Base-by-base conservation (phyloP, 164 flowering plant genomes). In the Macadamia tetraphylla region DNA sequence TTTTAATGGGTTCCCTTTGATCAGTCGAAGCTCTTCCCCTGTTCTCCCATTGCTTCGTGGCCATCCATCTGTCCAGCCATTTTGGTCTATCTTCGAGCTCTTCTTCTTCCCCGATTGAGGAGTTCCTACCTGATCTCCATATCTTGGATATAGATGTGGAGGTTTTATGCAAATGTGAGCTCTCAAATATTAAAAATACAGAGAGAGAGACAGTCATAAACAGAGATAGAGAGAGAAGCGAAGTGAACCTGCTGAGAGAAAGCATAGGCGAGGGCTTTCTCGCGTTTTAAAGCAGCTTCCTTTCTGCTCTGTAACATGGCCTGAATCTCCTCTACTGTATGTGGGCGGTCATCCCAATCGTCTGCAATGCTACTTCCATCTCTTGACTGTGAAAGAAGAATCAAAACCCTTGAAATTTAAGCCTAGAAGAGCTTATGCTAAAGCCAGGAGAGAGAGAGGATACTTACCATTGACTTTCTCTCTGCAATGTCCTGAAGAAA, bases 41-140 rank as follows among this genome's bases (percentile, higher is more conserved):
- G 75, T 7, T 74, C 12, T 86, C 97, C 90, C 89, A 87, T 75
- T 82, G 83, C 71, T 84, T 86, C 14, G 89, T 57, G n/a, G 87
- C 82, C 87, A 83, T 85, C 94, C 89, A 86, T 6, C 86, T 76
- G n/a, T 89, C 89, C 0, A 85, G 80, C 90, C 93, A 84, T 74
- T 82, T 87, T 3, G 86, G 81, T 73, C 71, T 79, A 35, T 82
- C 91, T 63, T 81, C 87, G 12, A 77, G 60, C 63, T 86, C 94
- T 0, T 78, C 84, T 60, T 83, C 92, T 46, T 77, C 77, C 14
- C 88, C 84, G 13, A 74, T 70, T 29, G 82, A 82, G 23, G 85
- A 71, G 71, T 77, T 81, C 69, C 77, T 81, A 13, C 85, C 78
- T 55, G 69, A 66, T 75, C 89, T 83, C 90, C 87, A 69, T 55